Evolutionary conservation across 2,329 filamentous ascomycete species (phyloP).

Genomic region (Pseudogymnoascus sp.): DNA sequence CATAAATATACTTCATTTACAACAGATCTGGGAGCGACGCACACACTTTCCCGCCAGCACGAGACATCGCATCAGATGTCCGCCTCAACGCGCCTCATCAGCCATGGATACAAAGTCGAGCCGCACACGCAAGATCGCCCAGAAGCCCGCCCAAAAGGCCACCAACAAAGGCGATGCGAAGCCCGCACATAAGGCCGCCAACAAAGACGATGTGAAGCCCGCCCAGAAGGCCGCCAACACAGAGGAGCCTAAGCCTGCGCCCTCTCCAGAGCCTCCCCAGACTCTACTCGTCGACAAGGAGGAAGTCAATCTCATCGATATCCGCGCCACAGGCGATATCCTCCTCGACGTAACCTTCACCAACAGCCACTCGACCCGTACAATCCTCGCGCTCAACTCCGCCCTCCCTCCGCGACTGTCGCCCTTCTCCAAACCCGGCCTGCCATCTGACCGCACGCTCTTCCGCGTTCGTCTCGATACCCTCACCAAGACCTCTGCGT

Average conservation of each 20-base stretch:
- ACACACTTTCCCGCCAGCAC: neutral
- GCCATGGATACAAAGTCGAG: slow-evolving; percentile 6
- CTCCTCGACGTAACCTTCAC: slow-evolving; percentile 62
- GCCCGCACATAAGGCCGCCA: neutral
- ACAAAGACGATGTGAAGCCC: neutral
- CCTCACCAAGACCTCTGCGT: slow-evolving; percentile 57
- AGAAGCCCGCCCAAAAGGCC: neutral
- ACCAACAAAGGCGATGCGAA: neutral
- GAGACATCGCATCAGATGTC: slow-evolving; percentile 3
- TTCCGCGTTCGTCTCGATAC: slow-evolving; percentile 55
- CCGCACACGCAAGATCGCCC: neutral
- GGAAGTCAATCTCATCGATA: slow-evolving; percentile 36
- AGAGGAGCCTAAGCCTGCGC: neutral
- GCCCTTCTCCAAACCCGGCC: slow-evolving; percentile 15
- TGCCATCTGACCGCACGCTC: slow-evolving; percentile 24
- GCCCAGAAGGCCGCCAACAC: neutral
- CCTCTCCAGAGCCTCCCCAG: neutral
- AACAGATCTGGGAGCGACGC: neutral
- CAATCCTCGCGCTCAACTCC: slow-evolving; percentile 15
- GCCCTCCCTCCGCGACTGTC: slow-evolving; percentile 1
- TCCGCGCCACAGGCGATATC: slow-evolving; percentile 55
- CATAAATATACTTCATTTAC: neutral
- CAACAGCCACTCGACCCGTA: slow-evolving; percentile 39
- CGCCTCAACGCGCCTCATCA: neutral
- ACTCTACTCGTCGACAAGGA: slow-evolving; percentile 20